Base-by-base conservation (phyloP, 768 basidiomycete species). In the Tephrocybe sp. region DNA sequence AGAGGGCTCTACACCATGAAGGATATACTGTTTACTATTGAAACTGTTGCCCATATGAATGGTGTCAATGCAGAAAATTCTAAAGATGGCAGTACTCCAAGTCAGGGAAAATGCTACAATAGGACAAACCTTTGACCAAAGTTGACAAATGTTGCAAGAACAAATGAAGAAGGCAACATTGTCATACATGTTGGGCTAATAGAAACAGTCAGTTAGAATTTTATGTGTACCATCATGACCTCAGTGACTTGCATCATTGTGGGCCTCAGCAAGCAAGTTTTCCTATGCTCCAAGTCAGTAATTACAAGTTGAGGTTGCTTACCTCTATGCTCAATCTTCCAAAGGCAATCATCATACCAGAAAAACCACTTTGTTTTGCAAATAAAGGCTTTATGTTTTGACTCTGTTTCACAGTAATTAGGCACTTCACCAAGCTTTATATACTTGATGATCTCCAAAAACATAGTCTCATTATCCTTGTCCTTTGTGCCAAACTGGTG, bases 161-260 rank as follows among this genome's bases (percentile, higher is more conserved):
- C 61, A 28, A 0, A 72, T 57, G 25, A 65, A 68, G 45, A 62
- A 68, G 1, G 54, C 25, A 7, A 69, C 44, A 14, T 68, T 56
- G 6, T 59, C 48, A 25, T 63, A 57, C 66, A 71, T 68, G 41
- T 67, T 59, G 0, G 68, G 73, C 73, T 72, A 73, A 54, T 67
- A 69, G 26, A 62, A 66, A 0, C 62, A 48, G 7, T 68, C 60
- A 0, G 23, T 4, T 1, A 70, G 46, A 15, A 50, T 23, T 0
- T 39, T 24, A 42, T 58, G 65, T 0, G 62, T 62, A 0, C 66
- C 54, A n/a, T 71, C 64, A 0, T 61, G 48, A 10, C 69, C 69
- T 36, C 60, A 38, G 41, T 72, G 68, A 1, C 69, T 67, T 1
- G 53, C 41, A 3, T 56, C 48, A 21, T 67, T 61, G 28, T 73